These are phyloP conservation scores for Tulasnella sp. DNA, from an alignment of 768 basidiomycete species.

Conservation along the genomic window DNA sequence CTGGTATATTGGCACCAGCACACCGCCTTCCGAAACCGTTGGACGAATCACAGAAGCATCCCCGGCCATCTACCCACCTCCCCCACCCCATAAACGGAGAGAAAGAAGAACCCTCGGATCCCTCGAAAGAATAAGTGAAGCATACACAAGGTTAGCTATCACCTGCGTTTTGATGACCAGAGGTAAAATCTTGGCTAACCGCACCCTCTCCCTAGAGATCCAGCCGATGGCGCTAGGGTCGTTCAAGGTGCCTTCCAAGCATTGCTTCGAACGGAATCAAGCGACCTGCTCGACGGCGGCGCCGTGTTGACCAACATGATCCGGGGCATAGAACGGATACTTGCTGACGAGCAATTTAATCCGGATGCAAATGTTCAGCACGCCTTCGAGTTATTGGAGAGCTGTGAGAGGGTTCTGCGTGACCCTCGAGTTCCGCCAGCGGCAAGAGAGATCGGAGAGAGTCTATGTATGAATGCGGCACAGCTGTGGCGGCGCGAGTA, in stretches of 20 bases:
- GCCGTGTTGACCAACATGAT: not conserved
- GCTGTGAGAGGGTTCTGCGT: not conserved
- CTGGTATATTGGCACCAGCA: too few species aligned
- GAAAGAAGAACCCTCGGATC: too few species aligned
- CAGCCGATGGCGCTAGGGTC: too few species aligned
- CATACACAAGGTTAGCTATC: too few species aligned
- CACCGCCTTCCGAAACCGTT: too few species aligned
- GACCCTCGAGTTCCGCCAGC: not conserved
- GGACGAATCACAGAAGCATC: too few species aligned
- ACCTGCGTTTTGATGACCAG: too few species aligned
- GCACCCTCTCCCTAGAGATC: too few species aligned
- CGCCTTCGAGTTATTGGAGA: not conserved
- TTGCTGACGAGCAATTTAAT: not conserved
- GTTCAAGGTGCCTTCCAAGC: not conserved
- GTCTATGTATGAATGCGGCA: not conserved
- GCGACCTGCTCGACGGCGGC: not conserved
- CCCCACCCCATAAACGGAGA: too few species aligned
- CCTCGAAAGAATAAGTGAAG: too few species aligned
- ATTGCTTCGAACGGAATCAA: not conserved
- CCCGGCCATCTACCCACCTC: too few species aligned
- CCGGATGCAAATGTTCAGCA: not conserved
- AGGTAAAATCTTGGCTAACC: too few species aligned
- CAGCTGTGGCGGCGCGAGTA: not conserved
- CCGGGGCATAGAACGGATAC: not conserved
- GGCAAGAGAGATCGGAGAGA: not conserved